A percentile compares a stretch with the other conserved stretches of the same genome.
These are phyloP conservation scores for Colletotrichum kahawae DNA, from an alignment of 2,329 filamentous ascomycete genomes.

Conservation along the genomic window DNA sequence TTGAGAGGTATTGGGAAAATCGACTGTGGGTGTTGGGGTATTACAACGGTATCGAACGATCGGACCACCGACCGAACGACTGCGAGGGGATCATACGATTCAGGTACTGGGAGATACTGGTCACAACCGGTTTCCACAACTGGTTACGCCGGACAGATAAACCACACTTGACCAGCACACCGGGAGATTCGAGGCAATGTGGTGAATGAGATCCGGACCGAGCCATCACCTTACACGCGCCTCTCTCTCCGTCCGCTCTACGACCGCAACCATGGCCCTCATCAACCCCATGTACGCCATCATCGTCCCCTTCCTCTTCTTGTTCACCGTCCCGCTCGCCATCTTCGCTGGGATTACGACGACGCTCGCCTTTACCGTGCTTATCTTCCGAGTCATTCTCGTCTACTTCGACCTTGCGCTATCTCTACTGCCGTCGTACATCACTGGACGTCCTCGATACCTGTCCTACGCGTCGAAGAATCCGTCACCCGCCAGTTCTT, in stretches of 20 bases:
- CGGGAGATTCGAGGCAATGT: slow-evolving; percentile 1
- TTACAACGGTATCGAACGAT: slow-evolving; percentile 15
- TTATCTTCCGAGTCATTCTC: slow-evolving; percentile 64
- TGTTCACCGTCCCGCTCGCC: slow-evolving; percentile 67
- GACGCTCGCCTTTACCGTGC: slow-evolving; percentile 63
- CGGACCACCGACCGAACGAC: slow-evolving; percentile 20
- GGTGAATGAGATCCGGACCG: neutral
- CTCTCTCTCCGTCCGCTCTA: neutral
- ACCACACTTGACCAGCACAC: neutral
- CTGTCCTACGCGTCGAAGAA: slow-evolving; percentile 31
- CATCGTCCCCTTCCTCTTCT: slow-evolving; percentile 65
- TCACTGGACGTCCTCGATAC: slow-evolving; percentile 45
- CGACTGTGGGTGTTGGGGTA: slow-evolving; percentile 9
- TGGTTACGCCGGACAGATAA: neutral
- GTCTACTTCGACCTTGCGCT: slow-evolving; percentile 69
- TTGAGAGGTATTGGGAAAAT: neutral
- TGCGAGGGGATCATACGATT: slow-evolving; percentile 16
- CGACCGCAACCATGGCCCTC: slow-evolving; percentile 48
- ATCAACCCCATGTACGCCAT: slow-evolving; percentile 61
- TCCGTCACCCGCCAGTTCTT: slow-evolving; percentile 19
- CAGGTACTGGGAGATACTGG: slow-evolving; percentile 11
- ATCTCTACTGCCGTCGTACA: slow-evolving; percentile 60
- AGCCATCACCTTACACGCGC: neutral
- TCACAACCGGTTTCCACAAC: neutral
- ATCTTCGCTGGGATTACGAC: slow-evolving; percentile 69